Conservation (phyloP, 1,284 basidiomycete species). For the Ceratobasidium sp. region DNA sequence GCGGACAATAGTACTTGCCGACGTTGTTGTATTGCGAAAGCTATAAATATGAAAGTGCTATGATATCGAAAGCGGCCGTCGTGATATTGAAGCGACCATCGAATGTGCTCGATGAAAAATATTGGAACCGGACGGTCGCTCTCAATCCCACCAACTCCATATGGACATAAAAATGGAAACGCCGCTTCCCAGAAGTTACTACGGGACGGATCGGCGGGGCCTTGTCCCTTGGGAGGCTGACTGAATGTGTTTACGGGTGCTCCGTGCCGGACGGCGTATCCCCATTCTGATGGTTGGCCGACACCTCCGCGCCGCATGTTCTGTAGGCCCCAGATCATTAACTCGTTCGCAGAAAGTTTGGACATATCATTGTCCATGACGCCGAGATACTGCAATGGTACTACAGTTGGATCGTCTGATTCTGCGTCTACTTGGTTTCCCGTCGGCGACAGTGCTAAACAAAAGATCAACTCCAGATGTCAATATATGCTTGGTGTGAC, state of each 20-base stretch:
- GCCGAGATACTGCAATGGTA: constrained; percentile 29
- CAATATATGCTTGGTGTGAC: too few species aligned
- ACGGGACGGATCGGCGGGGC: not conserved
- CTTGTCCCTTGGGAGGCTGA: not conserved
- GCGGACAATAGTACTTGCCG: constrained; percentile 45
- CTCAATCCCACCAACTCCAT: constrained; percentile 61
- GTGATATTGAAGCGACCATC: constrained; percentile 60
- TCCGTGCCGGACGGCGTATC: constrained; percentile 45
- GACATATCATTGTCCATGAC: constrained; percentile 30
- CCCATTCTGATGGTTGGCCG: constrained; percentile 5
- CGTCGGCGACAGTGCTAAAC: too few species aligned
- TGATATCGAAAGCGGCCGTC: constrained; percentile 58
- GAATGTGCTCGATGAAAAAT: constrained; percentile 56
- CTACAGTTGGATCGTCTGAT: not conserved
- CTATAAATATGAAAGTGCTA: constrained; percentile 58
- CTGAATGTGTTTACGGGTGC: constrained; percentile 34
- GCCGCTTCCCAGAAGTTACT: constrained; percentile 54
- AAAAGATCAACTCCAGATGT: too few species aligned
- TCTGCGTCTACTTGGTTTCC: too few species aligned
- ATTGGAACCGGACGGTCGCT: constrained; percentile 51
- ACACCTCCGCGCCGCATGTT: not conserved
- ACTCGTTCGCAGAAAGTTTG: not conserved
- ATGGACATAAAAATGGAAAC: constrained; percentile 62
- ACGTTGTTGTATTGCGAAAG: constrained; percentile 58
- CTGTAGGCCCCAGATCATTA: constrained; percentile 26